Evolutionary conservation across 176 grass and related monocot genomes (phyloP).

Genomic region (Eragrostis nindensis): DNA sequence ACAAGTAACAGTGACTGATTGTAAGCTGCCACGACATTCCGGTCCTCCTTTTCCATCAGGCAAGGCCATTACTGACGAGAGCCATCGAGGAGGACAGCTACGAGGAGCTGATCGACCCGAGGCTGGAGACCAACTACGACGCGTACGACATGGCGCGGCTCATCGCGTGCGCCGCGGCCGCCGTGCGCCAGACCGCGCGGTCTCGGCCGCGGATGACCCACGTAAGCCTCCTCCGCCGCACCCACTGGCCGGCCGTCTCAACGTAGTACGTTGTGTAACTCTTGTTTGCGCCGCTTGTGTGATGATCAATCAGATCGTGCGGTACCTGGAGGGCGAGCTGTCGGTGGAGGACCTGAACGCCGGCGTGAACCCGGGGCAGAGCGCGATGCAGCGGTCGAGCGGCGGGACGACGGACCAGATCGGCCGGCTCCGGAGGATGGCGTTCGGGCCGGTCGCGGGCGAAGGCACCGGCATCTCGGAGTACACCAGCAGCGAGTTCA

Average conservation of each 20-base stretch:
- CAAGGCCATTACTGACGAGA: constrained; percentile 58
- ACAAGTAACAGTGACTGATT: not conserved
- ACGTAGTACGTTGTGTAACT: no score
- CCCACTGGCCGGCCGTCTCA: no score
- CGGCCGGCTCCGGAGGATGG: constrained; percentile 63
- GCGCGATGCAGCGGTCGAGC: constrained; percentile 48
- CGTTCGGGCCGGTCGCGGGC: constrained; percentile 49
- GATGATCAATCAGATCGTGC: constrained; percentile 69
- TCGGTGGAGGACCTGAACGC: constrained; percentile 78
- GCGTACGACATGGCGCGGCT: constrained; percentile 74
- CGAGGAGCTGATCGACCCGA: constrained; percentile 64
- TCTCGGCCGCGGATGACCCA: constrained; percentile 80
- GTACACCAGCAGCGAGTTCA: constrained; percentile 67
- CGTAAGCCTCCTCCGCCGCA: constrained; percentile 34
- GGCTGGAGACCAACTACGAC: constrained; percentile 62
- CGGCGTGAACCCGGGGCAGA: constrained; percentile 68
- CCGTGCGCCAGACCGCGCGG: constrained; percentile 64
- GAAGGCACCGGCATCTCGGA: constrained; percentile 52
- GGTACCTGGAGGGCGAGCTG: constrained; percentile 88
- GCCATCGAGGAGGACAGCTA: constrained; percentile 58
- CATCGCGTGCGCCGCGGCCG: constrained; percentile 73
- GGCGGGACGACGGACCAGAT: constrained; percentile 49
- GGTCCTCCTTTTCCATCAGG: constrained; percentile 38
- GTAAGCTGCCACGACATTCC: not conserved
- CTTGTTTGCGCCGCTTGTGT: not conserved